Conservation (phyloP, 2,329 filamentous ascomycete species). For the Hypoxylon sp. region DNA sequence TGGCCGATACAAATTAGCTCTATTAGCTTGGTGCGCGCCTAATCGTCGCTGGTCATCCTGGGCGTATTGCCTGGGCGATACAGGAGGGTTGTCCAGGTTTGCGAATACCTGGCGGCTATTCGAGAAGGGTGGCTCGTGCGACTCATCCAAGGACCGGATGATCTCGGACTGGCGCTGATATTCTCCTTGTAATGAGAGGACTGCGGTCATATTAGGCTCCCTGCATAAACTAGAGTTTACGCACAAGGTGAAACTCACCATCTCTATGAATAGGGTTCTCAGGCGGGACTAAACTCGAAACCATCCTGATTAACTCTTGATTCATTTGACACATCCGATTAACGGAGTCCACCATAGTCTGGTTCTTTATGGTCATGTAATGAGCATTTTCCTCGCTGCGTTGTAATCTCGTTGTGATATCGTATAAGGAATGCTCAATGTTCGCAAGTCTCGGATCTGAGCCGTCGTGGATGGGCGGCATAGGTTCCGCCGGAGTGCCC, state of each 20-base stretch:
- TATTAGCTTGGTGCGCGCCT: conserved; percentile 65
- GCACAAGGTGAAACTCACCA: conserved; percentile 63
- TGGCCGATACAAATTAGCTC: conserved; percentile 73
- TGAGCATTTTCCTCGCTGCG: conserved; percentile 85
- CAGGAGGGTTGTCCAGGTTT: conserved; percentile 75
- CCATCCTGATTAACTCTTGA: conserved; percentile 79
- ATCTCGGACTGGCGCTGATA: conserved; percentile 69
- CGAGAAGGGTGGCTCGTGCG: conserved; percentile 71
- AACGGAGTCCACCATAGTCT: conserved; percentile 82
- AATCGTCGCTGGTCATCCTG: conserved; percentile 85
- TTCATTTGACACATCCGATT: conserved; percentile 77
- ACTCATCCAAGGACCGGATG: conserved; percentile 66
- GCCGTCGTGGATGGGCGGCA: conserved; percentile 74
- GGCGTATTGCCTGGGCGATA: conserved; percentile 87
- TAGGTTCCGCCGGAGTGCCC: conserved; percentile 83
- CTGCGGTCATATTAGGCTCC: conserved; percentile 51
- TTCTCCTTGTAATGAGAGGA: conserved; percentile 64
- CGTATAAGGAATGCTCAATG: conserved; percentile 84
- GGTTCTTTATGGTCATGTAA: conserved; percentile 81
- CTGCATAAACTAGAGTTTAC: conserved; percentile 25
- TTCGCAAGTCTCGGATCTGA: conserved; percentile 77
- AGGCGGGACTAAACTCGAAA: conserved; percentile 76
- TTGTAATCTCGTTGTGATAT: conserved; percentile 77
- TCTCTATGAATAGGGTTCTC: conserved; percentile 84
- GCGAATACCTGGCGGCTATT: conserved; percentile 73